Base-by-base conservation (phyloP, 208 protist genomes). In the Leishmania amazonensis region DNA sequence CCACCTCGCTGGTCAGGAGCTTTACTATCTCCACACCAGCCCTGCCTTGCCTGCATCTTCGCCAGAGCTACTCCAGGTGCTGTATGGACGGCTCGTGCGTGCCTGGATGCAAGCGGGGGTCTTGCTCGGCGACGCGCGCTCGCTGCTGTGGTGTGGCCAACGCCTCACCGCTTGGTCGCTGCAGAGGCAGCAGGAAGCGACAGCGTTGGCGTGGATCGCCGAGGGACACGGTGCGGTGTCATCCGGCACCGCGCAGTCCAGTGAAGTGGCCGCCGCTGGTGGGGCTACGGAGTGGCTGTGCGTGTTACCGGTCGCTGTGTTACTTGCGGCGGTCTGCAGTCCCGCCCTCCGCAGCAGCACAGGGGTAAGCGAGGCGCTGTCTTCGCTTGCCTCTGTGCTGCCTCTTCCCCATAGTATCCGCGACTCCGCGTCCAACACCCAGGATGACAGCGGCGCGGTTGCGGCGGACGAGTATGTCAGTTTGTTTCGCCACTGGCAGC, bases 101-200 rank as follows among this genome's bases (percentile, higher is more conserved):
- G 73, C 78, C 49, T 88, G 84, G 84, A 74, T 85, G 76, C 84
- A 88, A 75, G 76, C 71, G 0, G 73, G 77, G 3, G 78, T 88
- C 51, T 76, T 88, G 62, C 80, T 88, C 28, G 81, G 78, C 49
- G 75, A 82, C 13, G 17, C n/a, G 11, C 73, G 58, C 42, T 49
- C 78, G 13, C 42, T 86, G 31, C 45, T 86, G 42, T 71, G 54
- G 70, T 57, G 67, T 3, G 83, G 72, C 0, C 72, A 86, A n/a
- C 78, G 51, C 6, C 78, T 86, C 47, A 31, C 28, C 45, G 11
- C 70, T 31, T 74, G 70, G 70, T 51, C 70, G 1, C 24, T 62
- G 53, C 73, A 13, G 72, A 64, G 11, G 21, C 8, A 31, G 49
- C 75, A n/a, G 73, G 35, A 62, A 47, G 53, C 51, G 51, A 31